phyloP scores from a whole-genome alignment of 495 filamentous ascomycete species.

The Podospora pseudocomata region DNA sequence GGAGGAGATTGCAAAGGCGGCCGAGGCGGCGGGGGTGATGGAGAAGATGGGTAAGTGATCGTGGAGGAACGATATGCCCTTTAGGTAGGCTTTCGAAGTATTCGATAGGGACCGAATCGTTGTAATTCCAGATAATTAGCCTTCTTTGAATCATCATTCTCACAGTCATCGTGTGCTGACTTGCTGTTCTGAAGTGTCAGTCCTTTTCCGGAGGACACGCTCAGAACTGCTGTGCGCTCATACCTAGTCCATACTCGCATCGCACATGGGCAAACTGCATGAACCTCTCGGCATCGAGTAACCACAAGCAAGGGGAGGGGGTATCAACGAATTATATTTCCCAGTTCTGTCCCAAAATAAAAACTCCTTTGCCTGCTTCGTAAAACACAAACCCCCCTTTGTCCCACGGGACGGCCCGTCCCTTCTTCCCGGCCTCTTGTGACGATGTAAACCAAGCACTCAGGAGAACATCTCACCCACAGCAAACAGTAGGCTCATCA shows the following conservation, averaged over 20 bases:
- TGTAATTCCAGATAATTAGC: too few relatives aligned
- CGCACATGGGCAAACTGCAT: too few relatives aligned
- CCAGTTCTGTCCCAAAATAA: slow-evolving; percentile 1
- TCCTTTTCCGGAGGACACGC: too few relatives aligned
- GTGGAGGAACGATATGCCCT: background rate
- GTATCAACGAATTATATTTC: slow-evolving; percentile 11
- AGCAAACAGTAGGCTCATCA: slow-evolving; percentile 31
- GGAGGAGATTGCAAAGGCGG: slow-evolving; percentile 37
- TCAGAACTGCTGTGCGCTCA: too few relatives aligned
- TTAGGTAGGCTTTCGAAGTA: too few relatives aligned
- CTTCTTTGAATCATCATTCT: background rate
- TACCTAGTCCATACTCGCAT: too few relatives aligned
- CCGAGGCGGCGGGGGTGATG: slow-evolving; percentile 6
- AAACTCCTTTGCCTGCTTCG: slow-evolving; percentile 1
- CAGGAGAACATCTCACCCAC: slow-evolving; percentile 14
- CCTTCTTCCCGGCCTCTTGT: background rate
- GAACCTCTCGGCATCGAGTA: background rate
- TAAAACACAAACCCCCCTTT: background rate
- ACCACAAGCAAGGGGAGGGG: background rate
- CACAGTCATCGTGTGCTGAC: background rate
- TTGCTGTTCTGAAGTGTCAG: too few relatives aligned
- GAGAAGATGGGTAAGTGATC: background rate
- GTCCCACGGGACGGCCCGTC: background rate
- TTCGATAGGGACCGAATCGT: too few relatives aligned
- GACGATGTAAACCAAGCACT: background rate